Evolutionary conservation across 805 yeast genomes (phyloP).

Genomic region (Cyberlindnera misumaiensis): DNA sequence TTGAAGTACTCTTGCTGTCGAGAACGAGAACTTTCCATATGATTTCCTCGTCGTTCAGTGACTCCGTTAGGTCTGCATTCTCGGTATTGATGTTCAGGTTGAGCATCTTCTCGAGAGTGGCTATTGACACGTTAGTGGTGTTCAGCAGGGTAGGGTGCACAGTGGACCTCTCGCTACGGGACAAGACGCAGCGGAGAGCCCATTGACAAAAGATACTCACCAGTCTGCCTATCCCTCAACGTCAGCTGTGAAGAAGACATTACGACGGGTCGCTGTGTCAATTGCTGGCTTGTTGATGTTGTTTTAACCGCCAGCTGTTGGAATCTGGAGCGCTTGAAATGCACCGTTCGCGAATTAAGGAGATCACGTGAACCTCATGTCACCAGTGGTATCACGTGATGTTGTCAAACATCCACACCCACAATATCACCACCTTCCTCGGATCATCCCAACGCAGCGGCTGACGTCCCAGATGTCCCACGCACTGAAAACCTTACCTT

Average conservation of each 20-base stretch:
- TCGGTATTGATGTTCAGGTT: constrained; percentile 64
- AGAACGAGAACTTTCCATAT: constrained; percentile 89
- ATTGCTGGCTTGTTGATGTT: no score
- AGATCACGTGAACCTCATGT: no score
- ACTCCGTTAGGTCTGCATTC: constrained; percentile 43
- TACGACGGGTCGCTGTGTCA: background rate
- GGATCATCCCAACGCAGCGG: no score
- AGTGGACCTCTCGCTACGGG: background rate
- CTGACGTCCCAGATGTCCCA: no score
- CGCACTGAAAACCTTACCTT: no score
- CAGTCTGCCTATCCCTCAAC: constrained; percentile 36
- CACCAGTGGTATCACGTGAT: no score
- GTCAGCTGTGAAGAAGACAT: constrained; percentile 20
- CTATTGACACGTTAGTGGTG: constrained; percentile 14
- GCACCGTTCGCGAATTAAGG: no score
- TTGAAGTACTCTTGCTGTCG: constrained; percentile 74
- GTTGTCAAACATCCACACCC: no score
- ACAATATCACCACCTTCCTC: no score
- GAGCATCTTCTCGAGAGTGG: constrained; percentile 73
- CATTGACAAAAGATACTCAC: constrained; percentile 15
- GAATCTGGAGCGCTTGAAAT: no score
- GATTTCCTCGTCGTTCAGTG: constrained; percentile 56
- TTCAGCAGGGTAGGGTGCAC: background rate
- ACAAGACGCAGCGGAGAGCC: background rate
- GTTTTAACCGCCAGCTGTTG: background rate